A percentile compares a stretch with the other conserved stretches of the same genome.
phyloP scores from a whole-genome alignment of 352 stramenopile genomes.

The Phytophthora vignae region DNA sequence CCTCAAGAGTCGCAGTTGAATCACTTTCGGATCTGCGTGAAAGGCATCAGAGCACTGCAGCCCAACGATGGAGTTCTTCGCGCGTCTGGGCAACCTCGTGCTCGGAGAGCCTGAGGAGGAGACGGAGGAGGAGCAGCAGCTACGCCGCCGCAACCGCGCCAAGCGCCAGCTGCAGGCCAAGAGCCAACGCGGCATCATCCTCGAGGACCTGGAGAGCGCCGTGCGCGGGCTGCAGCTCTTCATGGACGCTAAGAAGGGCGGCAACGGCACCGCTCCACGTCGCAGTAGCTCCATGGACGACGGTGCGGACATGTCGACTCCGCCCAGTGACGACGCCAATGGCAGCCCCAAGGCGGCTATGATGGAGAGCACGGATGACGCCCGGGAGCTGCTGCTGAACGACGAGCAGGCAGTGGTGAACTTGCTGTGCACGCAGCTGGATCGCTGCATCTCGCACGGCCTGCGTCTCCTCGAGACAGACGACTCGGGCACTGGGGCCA shows the following conservation, averaged over 20 bases:
- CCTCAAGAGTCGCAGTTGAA: constrained; percentile 13
- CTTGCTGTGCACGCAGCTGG: constrained; percentile 73
- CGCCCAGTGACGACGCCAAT: constrained; percentile 26
- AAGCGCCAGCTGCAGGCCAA: constrained; percentile 78
- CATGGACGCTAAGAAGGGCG: constrained; percentile 46
- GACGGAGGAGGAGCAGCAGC: constrained; percentile 59
- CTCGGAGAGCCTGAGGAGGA: constrained; percentile 59
- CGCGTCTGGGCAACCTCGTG: constrained; percentile 55
- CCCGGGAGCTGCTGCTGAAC: constrained; percentile 70
- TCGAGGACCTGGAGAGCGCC: constrained; percentile 81
- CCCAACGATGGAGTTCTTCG: constrained; percentile 67
- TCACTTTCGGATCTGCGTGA: constrained; percentile 18
- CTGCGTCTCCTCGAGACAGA: constrained; percentile 67
- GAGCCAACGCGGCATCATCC: constrained; percentile 77
- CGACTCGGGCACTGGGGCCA: constrained; percentile 47
- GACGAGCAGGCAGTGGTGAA: constrained; percentile 78
- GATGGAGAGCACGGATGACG: constrained; percentile 83
- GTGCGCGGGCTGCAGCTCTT: constrained; percentile 68
- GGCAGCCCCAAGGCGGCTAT: constrained; percentile 45
- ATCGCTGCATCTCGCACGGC: constrained; percentile 75
- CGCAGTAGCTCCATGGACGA: constrained; percentile 32
- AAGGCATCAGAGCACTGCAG: constrained; percentile 1
- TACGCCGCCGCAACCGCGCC: constrained; percentile 55
- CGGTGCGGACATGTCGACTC: constrained; percentile 4
- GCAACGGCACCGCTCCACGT: constrained; percentile 5